Conservation (phyloP, 225 moss, liverwort and hornwort species). For the Polytrichum formosum region DNA sequence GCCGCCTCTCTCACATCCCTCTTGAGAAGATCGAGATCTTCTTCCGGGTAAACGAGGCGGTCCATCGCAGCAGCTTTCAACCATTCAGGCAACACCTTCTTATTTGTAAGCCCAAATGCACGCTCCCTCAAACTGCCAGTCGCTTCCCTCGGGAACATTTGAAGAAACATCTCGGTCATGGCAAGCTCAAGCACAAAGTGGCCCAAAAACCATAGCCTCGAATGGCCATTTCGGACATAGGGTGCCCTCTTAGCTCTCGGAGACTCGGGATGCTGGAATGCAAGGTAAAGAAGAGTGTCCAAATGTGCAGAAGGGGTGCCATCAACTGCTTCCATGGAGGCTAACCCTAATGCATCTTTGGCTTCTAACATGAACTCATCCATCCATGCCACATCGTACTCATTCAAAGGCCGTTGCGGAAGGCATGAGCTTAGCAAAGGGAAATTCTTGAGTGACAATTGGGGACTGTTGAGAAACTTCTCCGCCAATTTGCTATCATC, state of each 20-base stretch:
- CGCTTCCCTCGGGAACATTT: constrained; percentile 82
- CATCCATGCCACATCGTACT: constrained; percentile 66
- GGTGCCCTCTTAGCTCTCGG: constrained; percentile 48
- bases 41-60: constrained; percentile 62
- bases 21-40: constrained; percentile 47
- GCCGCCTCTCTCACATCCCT: constrained; percentile 53
- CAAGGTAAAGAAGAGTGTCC: constrained; percentile 74
- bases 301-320: constrained; percentile 59
- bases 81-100: constrained; percentile 61
- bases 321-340: constrained; percentile 47
- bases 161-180: constrained; percentile 71
- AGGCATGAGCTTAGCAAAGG: constrained; percentile 82
- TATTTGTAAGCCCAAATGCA: constrained; percentile 67
- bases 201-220: constrained; percentile 77
- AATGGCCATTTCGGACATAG: constrained; percentile 74
- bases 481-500: constrained; percentile 76
- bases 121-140: constrained; percentile 74
- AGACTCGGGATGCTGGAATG: constrained; percentile 76
- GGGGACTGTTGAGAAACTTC: constrained; percentile 78
- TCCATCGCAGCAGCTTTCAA: constrained; percentile 68
- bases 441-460: constrained; percentile 59
- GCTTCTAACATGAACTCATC: constrained; percentile 76
- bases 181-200: constrained; percentile 84
- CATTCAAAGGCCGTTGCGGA: constrained; percentile 47
- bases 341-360: constrained; percentile 69